Evolutionary conservation across 495 filamentous ascomycete genomes (phyloP), one percentile per base, ranked within the genome.

Genomic region (Aspergillus egyptiacus): DNA sequence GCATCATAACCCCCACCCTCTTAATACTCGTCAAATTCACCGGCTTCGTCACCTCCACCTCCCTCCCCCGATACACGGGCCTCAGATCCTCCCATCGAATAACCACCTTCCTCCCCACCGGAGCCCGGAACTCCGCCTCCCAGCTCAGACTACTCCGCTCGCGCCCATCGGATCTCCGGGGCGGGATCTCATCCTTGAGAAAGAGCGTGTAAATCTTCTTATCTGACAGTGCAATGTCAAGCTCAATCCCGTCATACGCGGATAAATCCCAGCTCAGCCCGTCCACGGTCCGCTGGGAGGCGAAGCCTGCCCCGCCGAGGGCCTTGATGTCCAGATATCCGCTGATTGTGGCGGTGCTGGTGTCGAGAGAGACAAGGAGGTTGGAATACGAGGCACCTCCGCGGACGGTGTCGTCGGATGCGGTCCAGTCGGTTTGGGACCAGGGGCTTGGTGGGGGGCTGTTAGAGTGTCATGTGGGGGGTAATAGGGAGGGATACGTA

Each of bases 241-340:
- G 7, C 50, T 77, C 72, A 0, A 87, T 43, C 0, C 82, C 82
- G 19, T 79, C 69, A 45, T 78, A 81, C 11, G 30, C 53, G 6
- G 71, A 68, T 6, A 87, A 59, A 55, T 87, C 71, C 79, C 82
- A 85, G 3, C 35, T 58, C 5, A 57, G 48, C 0, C 65, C 59
- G 11, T 72, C 69, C n/a, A 69, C 69, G 9, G 87, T 87, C 20
- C 84, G 78, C 54, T 91, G 86, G 0, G 78, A 83, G 1, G 89
- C 87, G 59, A 94, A 95, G 4, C 88, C 89, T 1, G 89, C 87
- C 8, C 86, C 86, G 10, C 86, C 86, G 0, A 94, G 79, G 0
- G 82, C 80, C n/a, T 68, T 72, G 37, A 83, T 85, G 62, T 91
- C 86, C 5, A 94, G 77, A 14, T 67, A 66, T 8, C 89, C 89